Evolutionary conservation across 805 yeast genomes (phyloP).

Genomic region (Candida pseudofarinosa): DNA sequence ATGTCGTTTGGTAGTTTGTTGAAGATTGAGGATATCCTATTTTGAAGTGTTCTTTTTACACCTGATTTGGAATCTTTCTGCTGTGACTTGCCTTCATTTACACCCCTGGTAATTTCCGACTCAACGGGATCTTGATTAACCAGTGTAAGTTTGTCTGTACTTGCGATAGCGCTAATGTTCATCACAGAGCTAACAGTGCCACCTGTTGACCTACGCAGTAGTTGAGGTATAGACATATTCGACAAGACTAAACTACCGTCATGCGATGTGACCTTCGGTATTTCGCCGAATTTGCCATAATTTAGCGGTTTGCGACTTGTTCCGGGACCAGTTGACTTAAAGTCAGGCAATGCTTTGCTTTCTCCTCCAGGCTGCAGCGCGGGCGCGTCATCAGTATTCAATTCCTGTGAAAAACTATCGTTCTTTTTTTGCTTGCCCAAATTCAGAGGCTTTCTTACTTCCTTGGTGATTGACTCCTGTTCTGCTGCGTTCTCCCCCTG

Average conservation of each 20-base stretch:
- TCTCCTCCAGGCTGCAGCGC: not conserved
- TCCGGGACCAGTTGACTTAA: not conserved
- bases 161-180: slow-evolving; percentile 28
- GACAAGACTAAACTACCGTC: slow-evolving; percentile 29
- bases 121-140: not conserved
- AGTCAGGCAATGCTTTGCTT: not conserved
- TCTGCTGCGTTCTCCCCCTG: not conserved
- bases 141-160: slow-evolving; percentile 9
- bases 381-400: not conserved
- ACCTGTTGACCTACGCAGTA: slow-evolving; percentile 17
- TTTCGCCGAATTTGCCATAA: not conserved
- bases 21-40: slow-evolving; percentile 35
- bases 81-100: slow-evolving; percentile 3
- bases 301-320: not conserved
- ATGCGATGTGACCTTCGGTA: slow-evolving; percentile 33
- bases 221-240: slow-evolving; percentile 16
- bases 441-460: not conserved
- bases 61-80: not conserved
- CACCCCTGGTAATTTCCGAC: not conserved
- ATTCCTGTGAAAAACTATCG: not conserved
- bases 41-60: slow-evolving; percentile 19
- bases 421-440: not conserved
- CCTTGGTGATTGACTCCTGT: not conserved
- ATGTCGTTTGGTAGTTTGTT: slow-evolving; percentile 46
- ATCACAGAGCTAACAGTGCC: slow-evolving; percentile 32